Conservation (phyloP, 768 basidiomycete species). For the Leccinum longicurvipes region DNA sequence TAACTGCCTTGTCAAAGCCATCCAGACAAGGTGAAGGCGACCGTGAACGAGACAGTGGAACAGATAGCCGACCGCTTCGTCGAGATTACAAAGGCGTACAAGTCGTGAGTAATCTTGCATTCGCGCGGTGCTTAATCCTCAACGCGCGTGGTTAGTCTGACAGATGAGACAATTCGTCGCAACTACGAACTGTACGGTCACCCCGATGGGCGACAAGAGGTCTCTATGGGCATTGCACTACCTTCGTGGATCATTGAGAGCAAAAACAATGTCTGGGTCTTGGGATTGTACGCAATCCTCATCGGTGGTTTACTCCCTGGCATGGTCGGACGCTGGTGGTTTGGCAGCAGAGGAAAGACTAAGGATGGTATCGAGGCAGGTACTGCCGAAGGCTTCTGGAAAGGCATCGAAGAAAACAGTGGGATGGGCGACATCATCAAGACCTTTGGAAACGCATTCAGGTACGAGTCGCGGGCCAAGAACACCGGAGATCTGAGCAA, state of each 20-base stretch:
- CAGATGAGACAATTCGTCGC: slow-evolving; percentile 87
- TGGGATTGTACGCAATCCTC: slow-evolving; percentile 82
- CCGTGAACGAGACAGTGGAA: slow-evolving; percentile 81
- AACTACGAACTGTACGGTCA: slow-evolving; percentile 90
- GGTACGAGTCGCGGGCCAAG: slow-evolving; percentile 47
- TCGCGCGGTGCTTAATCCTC: not conserved
- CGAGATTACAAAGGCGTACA: slow-evolving; percentile 95
- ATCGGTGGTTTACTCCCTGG: slow-evolving; percentile 85
- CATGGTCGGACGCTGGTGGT: slow-evolving; percentile 97
- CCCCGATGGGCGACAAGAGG: slow-evolving; percentile 94
- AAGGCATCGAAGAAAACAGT: slow-evolving; percentile 75
- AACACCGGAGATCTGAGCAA: slow-evolving; percentile 41
- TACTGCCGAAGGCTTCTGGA: slow-evolving; percentile 88
- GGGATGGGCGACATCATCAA: slow-evolving; percentile 68
- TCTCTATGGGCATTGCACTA: slow-evolving; percentile 92
- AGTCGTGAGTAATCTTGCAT: slow-evolving; percentile 50
- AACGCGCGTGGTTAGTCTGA: slow-evolving; percentile 51
- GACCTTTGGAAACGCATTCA: slow-evolving; percentile 63
- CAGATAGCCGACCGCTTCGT: slow-evolving; percentile 85
- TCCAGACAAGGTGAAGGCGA: slow-evolving; percentile 91
- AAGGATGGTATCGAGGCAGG: slow-evolving; percentile 85
- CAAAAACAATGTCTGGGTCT: slow-evolving; percentile 87
- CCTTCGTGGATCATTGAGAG: slow-evolving; percentile 92
- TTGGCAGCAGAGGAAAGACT: slow-evolving; percentile 82
- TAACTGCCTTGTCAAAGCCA: slow-evolving; percentile 52